These are phyloP conservation scores for Syzygium jambos DNA, from an alignment of 345 rosid genomes.

Conservation along the genomic window DNA sequence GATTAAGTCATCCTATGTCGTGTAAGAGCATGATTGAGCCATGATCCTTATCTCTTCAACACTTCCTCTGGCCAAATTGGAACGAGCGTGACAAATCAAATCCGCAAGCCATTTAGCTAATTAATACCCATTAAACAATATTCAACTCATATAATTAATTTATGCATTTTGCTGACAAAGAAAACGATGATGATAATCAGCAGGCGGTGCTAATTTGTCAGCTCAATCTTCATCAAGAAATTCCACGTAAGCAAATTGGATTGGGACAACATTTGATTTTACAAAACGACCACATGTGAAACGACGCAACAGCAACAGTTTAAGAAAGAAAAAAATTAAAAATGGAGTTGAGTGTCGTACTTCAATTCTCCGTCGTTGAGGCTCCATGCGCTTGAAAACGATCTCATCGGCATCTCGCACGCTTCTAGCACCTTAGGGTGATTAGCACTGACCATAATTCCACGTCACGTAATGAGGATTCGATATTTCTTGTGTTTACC, in stretches of 20 bases:
- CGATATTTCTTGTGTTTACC: no score
- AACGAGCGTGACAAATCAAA: neutral
- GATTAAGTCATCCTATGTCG: neutral
- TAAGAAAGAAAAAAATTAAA: neutral
- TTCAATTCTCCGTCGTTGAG: neutral
- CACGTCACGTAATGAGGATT: neutral
- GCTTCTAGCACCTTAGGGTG: neutral
- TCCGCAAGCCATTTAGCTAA: neutral
- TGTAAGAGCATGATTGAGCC: neutral
- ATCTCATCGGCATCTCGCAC: neutral
- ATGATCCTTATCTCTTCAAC: neutral
- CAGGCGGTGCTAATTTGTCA: neutral
- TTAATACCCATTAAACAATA: neutral
- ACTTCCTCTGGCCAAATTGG: neutral
- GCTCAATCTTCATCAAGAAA: neutral
- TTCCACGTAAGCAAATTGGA: neutral
- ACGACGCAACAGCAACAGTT: neutral
- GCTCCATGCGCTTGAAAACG: neutral
- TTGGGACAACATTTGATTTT: neutral
- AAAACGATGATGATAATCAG: neutral
- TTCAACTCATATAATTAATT: neutral
- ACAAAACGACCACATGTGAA: neutral
- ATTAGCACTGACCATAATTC: neutral
- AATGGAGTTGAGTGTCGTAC: neutral
- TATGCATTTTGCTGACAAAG: neutral